phyloP scores from a whole-genome alignment of 2,329 filamentous ascomycete genomes.

The Trichoderma afroharzianum region DNA sequence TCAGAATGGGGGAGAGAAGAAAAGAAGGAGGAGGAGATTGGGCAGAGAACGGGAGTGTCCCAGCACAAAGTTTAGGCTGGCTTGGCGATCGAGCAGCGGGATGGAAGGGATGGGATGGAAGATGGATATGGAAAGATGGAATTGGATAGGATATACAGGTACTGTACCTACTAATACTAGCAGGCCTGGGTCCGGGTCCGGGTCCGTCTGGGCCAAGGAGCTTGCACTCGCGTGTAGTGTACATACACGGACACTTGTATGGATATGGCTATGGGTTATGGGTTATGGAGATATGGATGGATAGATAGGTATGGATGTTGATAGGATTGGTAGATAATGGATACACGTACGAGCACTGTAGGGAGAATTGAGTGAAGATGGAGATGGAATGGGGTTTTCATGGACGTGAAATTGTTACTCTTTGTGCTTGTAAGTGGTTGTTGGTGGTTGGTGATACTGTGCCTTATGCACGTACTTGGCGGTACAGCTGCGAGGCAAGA shows the following conservation, averaged over 20 bases:
- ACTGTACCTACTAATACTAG: neutral
- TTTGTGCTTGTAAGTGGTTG: neutral
- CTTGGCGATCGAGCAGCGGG: slow-evolving; percentile 8
- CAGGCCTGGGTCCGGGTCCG: neutral
- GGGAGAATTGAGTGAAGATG: neutral
- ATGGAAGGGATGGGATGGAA: neutral
- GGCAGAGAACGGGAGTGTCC: neutral
- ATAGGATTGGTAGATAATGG: neutral
- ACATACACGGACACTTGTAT: neutral
- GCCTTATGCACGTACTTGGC: neutral
- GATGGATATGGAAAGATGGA: neutral
- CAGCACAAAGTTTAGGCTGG: neutral
- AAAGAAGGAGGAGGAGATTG: neutral
- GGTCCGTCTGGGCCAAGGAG: neutral
- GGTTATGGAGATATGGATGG: neutral
- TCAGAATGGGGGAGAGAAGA: neutral
- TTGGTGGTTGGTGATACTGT: neutral
- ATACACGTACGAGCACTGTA: neutral
- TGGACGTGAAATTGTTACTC: neutral
- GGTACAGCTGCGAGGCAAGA: neutral
- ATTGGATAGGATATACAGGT: neutral
- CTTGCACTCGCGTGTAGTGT: neutral
- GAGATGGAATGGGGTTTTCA: neutral
- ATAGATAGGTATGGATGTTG: neutral
- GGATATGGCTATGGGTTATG: neutral